Conservation (phyloP, 2,329 filamentous ascomycete genomes). For the Exophiala phaeomuriformis region DNA sequence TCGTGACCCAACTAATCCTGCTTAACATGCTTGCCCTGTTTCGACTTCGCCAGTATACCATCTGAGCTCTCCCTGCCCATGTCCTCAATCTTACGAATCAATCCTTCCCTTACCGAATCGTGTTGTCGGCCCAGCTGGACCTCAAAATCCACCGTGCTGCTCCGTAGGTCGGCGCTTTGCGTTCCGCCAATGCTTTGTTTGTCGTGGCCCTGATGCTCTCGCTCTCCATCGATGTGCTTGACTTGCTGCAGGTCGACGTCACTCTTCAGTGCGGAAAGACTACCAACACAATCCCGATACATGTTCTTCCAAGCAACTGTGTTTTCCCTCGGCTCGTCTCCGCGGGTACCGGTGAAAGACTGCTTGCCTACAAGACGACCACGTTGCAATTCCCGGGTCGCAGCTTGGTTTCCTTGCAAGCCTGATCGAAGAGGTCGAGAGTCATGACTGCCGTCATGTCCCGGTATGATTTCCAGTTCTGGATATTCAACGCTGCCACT, state of each 20-base stretch:
- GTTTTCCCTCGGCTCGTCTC: neutral
- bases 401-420: too few relatives aligned
- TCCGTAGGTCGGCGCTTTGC: conserved; percentile 6
- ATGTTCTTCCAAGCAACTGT: conserved; percentile 10
- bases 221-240: neutral
- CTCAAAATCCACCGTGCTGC: conserved; percentile 16
- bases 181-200: neutral
- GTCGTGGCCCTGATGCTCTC: neutral
- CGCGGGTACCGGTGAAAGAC: neutral
- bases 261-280: conserved; percentile 18
- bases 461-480: conserved; percentile 24
- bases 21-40: neutral
- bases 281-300: conserved; percentile 19
- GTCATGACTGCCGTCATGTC: conserved; percentile 1
- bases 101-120: conserved; percentile 5
- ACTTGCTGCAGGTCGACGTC: conserved; percentile 8
- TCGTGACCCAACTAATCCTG: neutral
- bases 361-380: neutral
- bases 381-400: too few relatives aligned
- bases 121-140: conserved; percentile 12
- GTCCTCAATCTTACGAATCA: conserved; percentile 16
- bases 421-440: neutral
- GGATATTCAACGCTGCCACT: conserved; percentile 22
- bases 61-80: neutral
- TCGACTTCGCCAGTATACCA: neutral